Conservation (phyloP, 225 moss, liverwort and hornwort species). For the Sphagnum tenellum region DNA sequence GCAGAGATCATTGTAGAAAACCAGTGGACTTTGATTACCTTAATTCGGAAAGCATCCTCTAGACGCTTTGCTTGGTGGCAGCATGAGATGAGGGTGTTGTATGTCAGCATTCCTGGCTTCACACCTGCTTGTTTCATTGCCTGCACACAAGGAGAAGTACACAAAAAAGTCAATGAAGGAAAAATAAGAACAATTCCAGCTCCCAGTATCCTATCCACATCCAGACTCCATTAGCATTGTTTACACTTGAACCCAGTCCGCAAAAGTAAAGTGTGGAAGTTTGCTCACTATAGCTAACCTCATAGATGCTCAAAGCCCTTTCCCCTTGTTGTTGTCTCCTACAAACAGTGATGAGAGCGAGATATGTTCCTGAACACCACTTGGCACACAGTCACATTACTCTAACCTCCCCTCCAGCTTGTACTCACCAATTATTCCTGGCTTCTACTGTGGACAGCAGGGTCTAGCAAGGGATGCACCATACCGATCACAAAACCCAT, state of each 20-base stretch:
- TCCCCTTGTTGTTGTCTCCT: constrained; percentile 84
- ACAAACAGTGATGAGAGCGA: constrained; percentile 82
- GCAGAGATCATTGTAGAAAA: too few relatives aligned
- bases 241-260: too few relatives aligned
- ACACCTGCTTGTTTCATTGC: constrained; percentile 89
- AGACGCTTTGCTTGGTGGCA: constrained; percentile 84
- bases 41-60: constrained; percentile 85
- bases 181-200: not conserved
- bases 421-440: constrained; percentile 2
- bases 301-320: constrained; percentile 65
- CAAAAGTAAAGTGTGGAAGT: not conserved
- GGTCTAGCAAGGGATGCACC: too few relatives aligned
- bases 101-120: constrained; percentile 72
- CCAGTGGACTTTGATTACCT: constrained; percentile 20
- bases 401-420: too few relatives aligned
- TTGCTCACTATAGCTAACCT: constrained; percentile 29
- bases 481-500: too few relatives aligned
- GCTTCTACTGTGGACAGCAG: not conserved
- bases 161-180: not conserved
- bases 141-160: constrained; percentile 17
- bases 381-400: not conserved
- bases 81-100: constrained; percentile 88
- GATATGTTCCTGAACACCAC: constrained; percentile 64
- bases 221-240: too few relatives aligned
- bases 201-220: not conserved